Percentiles rank a stretch among this genome's conserved stretches.
Evolutionary conservation across 1,284 basidiomycete species (phyloP).

Genomic region (Schizophyllum commune): DNA sequence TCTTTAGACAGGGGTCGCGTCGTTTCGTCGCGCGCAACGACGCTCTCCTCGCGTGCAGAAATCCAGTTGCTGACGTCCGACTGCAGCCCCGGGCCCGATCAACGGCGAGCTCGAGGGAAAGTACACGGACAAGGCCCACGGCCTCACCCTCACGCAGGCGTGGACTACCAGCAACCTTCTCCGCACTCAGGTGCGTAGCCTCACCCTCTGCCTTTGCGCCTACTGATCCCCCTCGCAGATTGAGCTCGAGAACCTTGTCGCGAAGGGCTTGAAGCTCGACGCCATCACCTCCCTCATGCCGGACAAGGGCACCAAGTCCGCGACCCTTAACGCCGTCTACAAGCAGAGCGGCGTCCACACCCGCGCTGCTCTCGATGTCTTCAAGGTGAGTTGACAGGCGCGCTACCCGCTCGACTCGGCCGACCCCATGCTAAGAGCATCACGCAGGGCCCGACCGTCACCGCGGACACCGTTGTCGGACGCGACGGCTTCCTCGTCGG

Average conservation of each 20-base stretch:
- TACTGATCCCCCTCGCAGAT: conserved; percentile 24
- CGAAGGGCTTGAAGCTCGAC: conserved; percentile 97
- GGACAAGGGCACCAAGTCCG: conserved; percentile 79
- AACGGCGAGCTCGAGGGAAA: conserved; percentile 88
- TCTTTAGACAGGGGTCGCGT: no score
- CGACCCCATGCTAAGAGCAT: neutral
- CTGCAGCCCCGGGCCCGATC: conserved; percentile 36
- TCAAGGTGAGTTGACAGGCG: conserved; percentile 76
- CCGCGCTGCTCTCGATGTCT: conserved; percentile 86
- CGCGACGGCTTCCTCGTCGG: conserved; percentile 97
- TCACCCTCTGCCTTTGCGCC: neutral
- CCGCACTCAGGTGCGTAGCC: conserved; percentile 51
- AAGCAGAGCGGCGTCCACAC: conserved; percentile 97
- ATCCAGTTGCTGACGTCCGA: neutral
- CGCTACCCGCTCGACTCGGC: no score
- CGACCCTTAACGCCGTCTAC: conserved; percentile 81
- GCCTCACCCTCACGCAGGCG: conserved; percentile 84
- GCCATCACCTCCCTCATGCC: conserved; percentile 81
- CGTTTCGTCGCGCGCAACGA: no score
- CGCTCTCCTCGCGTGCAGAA: no score
- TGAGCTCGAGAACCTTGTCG: conserved; percentile 97
- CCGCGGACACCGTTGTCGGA: conserved; percentile 91
- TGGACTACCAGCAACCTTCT: conserved; percentile 95
- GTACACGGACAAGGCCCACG: conserved; percentile 83
- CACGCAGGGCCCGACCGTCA: conserved; percentile 87